These are phyloP conservation scores for Russula brevipes DNA, from an alignment of 768 basidiomycete genomes.

Conservation along the genomic window DNA sequence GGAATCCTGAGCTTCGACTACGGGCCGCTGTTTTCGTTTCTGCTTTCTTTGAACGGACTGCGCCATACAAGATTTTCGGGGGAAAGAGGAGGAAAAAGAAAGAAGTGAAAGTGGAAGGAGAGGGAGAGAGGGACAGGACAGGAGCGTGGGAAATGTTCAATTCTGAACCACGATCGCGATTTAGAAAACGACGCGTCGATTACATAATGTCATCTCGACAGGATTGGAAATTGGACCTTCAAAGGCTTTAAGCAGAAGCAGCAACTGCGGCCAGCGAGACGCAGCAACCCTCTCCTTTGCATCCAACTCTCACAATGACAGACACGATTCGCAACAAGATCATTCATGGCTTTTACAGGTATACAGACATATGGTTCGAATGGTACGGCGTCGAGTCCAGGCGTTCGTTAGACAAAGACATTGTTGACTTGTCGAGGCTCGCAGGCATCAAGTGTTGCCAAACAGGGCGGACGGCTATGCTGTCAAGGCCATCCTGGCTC, in stretches of 20 bases:
- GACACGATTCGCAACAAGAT: slow-evolving; percentile 41
- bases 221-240: neutral
- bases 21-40: slow-evolving; percentile 35
- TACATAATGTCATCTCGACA: neutral
- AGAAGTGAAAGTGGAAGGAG: neutral
- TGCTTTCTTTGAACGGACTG: slow-evolving; percentile 61
- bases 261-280: slow-evolving; percentile 4
- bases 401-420: neutral
- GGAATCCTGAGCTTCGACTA: slow-evolving; percentile 34
- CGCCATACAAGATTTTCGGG: slow-evolving; percentile 44
- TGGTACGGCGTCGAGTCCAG: slow-evolving; percentile 41
- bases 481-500: slow-evolving; percentile 66
- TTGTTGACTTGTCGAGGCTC: slow-evolving; percentile 5
- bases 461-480: slow-evolving; percentile 53
- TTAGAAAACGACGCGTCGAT: slow-evolving; percentile 17
- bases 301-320: slow-evolving; percentile 15
- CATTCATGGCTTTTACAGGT: slow-evolving; percentile 63
- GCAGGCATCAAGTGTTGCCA: slow-evolving; percentile 55
- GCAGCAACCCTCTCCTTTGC: neutral
- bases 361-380: slow-evolving; percentile 81
- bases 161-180: slow-evolving; percentile 19
- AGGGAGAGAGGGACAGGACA: neutral
- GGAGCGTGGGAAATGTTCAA: slow-evolving; percentile 25
- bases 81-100: slow-evolving; percentile 2
- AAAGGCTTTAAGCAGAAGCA: neutral